These are phyloP conservation scores for Termitomyces sp. DNA, from an alignment of 1,284 basidiomycete species.

Conservation along the genomic window DNA sequence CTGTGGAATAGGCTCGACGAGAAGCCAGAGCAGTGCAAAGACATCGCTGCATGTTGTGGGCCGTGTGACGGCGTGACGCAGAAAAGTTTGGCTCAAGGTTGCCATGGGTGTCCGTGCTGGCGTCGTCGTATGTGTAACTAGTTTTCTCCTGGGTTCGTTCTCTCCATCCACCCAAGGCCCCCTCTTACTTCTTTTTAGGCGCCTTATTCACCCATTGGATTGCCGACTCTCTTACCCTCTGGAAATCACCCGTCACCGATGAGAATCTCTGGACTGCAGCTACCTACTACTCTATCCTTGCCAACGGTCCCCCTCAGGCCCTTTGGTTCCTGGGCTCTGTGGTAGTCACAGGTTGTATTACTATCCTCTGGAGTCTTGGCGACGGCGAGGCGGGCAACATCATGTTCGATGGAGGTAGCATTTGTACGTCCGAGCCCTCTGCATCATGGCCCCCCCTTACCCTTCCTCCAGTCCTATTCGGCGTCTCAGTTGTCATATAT, in stretches of 20 bases:
- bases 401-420: conserved; percentile 84
- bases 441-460: conserved; percentile 3
- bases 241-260: conserved; percentile 78
- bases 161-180: neutral
- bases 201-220: conserved; percentile 83
- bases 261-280: conserved; percentile 75
- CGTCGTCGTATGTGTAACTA: conserved; percentile 67
- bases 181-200: conserved; percentile 29
- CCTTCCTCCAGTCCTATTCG: conserved; percentile 57
- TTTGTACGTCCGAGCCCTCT: conserved; percentile 47
- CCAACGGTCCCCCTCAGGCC: conserved; percentile 52
- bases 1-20: conserved; percentile 11
- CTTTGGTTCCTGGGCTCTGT: conserved; percentile 52
- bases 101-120: conserved; percentile 63
- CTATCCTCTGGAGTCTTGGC: conserved; percentile 69
- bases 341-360: conserved; percentile 52
- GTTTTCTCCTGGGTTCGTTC: conserved; percentile 72
- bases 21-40: neutral
- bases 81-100: conserved; percentile 7
- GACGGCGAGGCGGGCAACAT: conserved; percentile 75
- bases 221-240: conserved; percentile 77
- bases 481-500: conserved; percentile 63
- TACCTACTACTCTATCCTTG: conserved; percentile 70
- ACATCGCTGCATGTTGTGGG: conserved; percentile 14
- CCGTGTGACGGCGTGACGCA: conserved; percentile 14